phyloP scores from a whole-genome alignment of 345 rosid genomes.

The Geranium rotundifolium region DNA sequence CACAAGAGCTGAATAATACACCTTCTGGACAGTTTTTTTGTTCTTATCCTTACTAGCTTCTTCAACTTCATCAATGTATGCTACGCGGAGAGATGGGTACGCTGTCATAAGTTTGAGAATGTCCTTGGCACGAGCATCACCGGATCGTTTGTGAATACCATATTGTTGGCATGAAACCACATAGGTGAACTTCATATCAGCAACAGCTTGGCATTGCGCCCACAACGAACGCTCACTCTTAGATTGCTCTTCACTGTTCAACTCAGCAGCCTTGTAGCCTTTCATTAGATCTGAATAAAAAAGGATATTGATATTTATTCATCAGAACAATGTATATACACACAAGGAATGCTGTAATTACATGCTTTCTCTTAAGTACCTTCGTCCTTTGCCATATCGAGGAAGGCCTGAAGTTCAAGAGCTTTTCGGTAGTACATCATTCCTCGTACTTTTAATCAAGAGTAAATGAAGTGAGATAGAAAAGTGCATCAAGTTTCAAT shows the following conservation, averaged over 20 bases:
- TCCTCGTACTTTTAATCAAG: constrained; percentile 60
- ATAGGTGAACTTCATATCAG: no score
- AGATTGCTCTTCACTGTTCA: constrained; percentile 50
- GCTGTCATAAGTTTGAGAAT: constrained; percentile 81
- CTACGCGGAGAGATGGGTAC: constrained; percentile 99
- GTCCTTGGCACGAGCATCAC: constrained; percentile 73
- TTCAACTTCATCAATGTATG: constrained; percentile 96
- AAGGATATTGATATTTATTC: no score
- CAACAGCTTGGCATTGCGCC: constrained; percentile 91
- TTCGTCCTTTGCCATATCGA: constrained; percentile 97
- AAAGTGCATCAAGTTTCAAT: neutral
- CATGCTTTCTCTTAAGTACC: constrained; percentile 28
- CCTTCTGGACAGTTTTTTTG: constrained; percentile 59
- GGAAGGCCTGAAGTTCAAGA: constrained; percentile 98
- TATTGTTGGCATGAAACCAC: constrained; percentile 97
- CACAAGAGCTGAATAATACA: constrained; percentile 76
- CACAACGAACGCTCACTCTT: constrained; percentile 72
- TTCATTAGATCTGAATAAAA: constrained; percentile 66
- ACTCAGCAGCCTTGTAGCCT: constrained; percentile 87
- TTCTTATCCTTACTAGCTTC: constrained; percentile 59
- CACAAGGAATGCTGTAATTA: neutral
- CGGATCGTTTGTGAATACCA: constrained; percentile 87
- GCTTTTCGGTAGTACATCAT: constrained; percentile 99
- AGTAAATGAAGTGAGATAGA: neutral
- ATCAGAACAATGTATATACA: no score